Base-by-base conservation (phyloP, 805 yeast species). In the Schizosaccharomyces japonicus region DNA sequence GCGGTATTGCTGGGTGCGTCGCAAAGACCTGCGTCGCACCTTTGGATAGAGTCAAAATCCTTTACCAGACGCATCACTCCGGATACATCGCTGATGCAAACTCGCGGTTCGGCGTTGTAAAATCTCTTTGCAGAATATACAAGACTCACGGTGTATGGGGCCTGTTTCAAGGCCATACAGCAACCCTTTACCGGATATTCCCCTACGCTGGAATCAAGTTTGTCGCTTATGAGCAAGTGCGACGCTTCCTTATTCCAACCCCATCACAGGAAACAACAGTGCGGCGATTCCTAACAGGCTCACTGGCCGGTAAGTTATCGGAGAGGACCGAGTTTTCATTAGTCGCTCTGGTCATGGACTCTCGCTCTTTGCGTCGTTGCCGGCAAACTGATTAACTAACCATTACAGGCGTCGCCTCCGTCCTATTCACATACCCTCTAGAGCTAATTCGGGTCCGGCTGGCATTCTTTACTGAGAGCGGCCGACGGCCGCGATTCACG, bases 201-300 rank as follows among this genome's bases (percentile, higher is more conserved):
- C 98, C 98, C 1, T 90, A 90, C 60, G 95, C 98, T 3, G 94
- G 95, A 8, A 80, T 90, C 57, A 90, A 90, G 60, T 90, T 87
- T 61, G 94, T 90, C 13, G 85, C 93, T 7, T 90, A 90, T 61
- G 98, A 90, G 63, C 96, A 90, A 61, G 74, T 85, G 45, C 65
- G 98, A 51, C 68, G 80, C 10, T 49, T 80, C 1, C 61, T 90
- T 50, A 90, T 90, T 47, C 94, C 94, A 2, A 66, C 70, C 47
- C 77, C 73, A 49, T 64, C 65, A 10, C 71, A 74, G 56, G 98
- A 90, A 60, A 81, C 94, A 1, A 83, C 80, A 3, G 64, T 70
- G 31, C 71, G 96, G 56, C 66, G 98, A 52, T 67, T 85, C 51
- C 55, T 80, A 57, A 80, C 95, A 4, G 98, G 98, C 2, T 81